These are phyloP conservation scores for Martiniozyma asiatica DNA, from an alignment of 1,139 yeast genomes.

Conservation along the genomic window DNA sequence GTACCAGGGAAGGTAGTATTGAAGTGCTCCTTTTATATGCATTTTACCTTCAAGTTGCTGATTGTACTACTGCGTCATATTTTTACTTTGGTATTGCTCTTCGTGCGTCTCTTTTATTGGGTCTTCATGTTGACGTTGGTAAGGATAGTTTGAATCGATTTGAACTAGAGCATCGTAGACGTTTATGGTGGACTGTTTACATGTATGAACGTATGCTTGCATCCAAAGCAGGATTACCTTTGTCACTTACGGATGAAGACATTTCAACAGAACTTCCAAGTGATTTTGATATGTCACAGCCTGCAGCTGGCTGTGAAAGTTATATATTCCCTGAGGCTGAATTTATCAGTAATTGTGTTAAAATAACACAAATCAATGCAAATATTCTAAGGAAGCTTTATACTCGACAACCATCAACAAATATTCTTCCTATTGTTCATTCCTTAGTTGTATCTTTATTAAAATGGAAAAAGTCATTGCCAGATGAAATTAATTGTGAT, in stretches of 20 bases:
- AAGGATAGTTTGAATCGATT: conserved; percentile 49
- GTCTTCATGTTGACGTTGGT: conserved; percentile 78
- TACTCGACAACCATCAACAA: conserved; percentile 64
- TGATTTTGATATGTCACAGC: conserved; percentile 52
- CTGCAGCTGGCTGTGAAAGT: conserved; percentile 46
- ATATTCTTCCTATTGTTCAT: conserved; percentile 63
- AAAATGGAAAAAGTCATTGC: conserved; percentile 59
- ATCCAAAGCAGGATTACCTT: conserved; percentile 75
- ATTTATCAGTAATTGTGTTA: conserved; percentile 66
- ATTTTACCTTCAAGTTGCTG: conserved; percentile 74
- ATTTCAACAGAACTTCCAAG: conserved; percentile 67
- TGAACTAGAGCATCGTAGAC: conserved; percentile 67
- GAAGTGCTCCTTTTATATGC: conserved; percentile 71
- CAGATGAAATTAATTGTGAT: conserved; percentile 54
- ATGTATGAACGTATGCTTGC: conserved; percentile 81
- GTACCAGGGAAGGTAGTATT: conserved; percentile 71
- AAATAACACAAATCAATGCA: conserved; percentile 72
- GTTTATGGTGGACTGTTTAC: conserved; percentile 88
- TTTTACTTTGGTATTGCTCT: conserved; percentile 72
- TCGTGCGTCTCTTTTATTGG: conserved; percentile 60
- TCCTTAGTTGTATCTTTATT: conserved; percentile 58
- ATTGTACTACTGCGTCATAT: conserved; percentile 72
- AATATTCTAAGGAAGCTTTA: conserved; percentile 59
- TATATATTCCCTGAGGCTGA: conserved; percentile 76
- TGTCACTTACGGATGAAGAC: conserved; percentile 68